Base-by-base conservation (phyloP, 2,329 filamentous ascomycete species). In the Parascedosporium putredinis region DNA sequence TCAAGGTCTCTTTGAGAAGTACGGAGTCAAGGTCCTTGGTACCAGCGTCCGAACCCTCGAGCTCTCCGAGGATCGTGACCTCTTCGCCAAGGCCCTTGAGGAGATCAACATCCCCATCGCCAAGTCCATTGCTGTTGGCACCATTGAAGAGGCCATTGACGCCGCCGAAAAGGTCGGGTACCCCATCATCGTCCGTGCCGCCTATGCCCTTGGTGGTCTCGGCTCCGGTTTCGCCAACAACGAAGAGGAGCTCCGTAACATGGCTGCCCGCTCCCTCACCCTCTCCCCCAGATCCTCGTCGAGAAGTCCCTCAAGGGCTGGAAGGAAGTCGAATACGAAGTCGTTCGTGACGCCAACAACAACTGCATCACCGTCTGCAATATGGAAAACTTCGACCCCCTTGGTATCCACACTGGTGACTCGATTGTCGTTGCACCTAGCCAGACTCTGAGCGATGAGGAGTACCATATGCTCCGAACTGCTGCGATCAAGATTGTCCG, bases 261-360 rank as follows among this genome's bases (percentile, higher is more conserved):
- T 98, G 77, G 86, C 90, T 56, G 90, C 93, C 54, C 83, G 88
- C 56, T 97, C 91, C 44, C 78, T 98, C 52, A 95, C 90, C 42
- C 79, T 97, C 31, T 91, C 91, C 2, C 93, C 46, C 93, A 98
- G 69, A 96, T 98, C 61, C 71, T 98, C 64, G 90, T 98, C 52
- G 93, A 98, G 75, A 97, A 97, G 72, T 95, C 89, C 48, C 81
- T 98, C 59, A 97, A 96, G 76, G 93, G 93, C 67, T 98, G 93
- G 93, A 98, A 98, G 72, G 93, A 98, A 70, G 85, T 96, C 47
- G 93, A 98, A 69, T 98, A 97, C 63, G 93, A 97, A 70, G 93
- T 97, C 51, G 93, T 97, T 55, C 87, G 93, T 60, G 93, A 98
- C 67, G 91, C 88, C 49, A 84, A 87, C 67, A 94, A 97, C 78